These are phyloP conservation scores for Amanita molliuscula DNA, from an alignment of 768 basidiomycete genomes.

Conservation along the genomic window DNA sequence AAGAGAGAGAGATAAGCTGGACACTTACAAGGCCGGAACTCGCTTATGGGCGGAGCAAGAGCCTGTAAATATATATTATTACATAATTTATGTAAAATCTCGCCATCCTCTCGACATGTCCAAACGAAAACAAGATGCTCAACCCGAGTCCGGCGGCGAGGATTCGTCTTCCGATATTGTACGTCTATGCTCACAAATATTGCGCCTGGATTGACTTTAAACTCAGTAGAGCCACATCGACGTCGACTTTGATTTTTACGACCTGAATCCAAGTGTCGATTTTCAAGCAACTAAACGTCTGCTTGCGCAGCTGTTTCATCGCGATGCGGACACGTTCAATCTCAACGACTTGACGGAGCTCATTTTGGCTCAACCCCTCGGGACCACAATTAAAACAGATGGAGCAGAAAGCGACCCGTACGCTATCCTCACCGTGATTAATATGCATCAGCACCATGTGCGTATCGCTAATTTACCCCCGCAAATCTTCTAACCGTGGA, in stretches of 20 bases:
- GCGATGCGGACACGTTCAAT: slow-evolving; percentile 65
- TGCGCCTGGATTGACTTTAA: background rate
- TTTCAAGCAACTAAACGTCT: slow-evolving; percentile 80
- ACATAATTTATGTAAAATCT: too few relatives aligned
- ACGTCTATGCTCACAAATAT: slow-evolving; percentile 7
- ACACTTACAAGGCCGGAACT: background rate
- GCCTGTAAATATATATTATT: background rate
- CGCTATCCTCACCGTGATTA: slow-evolving; percentile 77
- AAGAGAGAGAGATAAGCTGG: background rate
- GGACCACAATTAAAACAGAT: slow-evolving; percentile 90
- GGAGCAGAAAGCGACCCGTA: slow-evolving; percentile 85
- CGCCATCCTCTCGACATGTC: slow-evolving; percentile 23
- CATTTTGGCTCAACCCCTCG: slow-evolving; percentile 69
- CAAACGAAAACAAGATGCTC: slow-evolving; percentile 41
- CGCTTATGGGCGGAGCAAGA: background rate
- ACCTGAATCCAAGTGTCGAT: slow-evolving; percentile 72
- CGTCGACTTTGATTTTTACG: slow-evolving; percentile 92
- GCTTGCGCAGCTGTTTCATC: slow-evolving; percentile 55
- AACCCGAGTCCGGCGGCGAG: slow-evolving; percentile 25
- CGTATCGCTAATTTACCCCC: slow-evolving; percentile 8
- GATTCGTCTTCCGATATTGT: slow-evolving; percentile 26
- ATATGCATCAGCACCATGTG: slow-evolving; percentile 62
- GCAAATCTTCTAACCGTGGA: background rate
- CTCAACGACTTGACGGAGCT: slow-evolving; percentile 72
- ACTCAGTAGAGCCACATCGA: slow-evolving; percentile 54